Percentiles rank a stretch among this genome's conserved stretches.
phyloP scores from a whole-genome alignment of 2,329 filamentous ascomycete genomes.

The Alternaria ventricosa region DNA sequence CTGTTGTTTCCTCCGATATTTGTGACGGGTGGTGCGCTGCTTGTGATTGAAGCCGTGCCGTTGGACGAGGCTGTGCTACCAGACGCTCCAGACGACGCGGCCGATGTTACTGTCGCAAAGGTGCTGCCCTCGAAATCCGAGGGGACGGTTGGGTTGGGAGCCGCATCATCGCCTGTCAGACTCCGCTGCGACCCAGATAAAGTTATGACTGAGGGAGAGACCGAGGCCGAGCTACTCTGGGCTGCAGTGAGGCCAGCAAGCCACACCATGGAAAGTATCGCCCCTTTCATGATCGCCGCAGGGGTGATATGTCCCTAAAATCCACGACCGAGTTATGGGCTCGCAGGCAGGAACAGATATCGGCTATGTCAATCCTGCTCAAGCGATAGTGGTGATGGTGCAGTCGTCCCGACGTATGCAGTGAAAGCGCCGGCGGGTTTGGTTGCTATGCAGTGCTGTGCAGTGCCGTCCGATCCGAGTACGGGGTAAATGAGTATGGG shows the following conservation, averaged over 20 bases:
- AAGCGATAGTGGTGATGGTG: background rate
- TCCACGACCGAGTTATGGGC: background rate
- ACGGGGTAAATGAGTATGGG: background rate
- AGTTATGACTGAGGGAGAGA: conserved; percentile 32
- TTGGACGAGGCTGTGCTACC: conserved; percentile 29
- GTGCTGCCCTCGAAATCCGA: conserved; percentile 39
- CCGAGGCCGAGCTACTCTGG: conserved; percentile 31
- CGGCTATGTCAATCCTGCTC: background rate
- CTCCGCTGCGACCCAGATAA: conserved; percentile 28
- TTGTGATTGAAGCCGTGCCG: conserved; percentile 15
- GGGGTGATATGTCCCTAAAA: conserved; percentile 1
- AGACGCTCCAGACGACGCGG: conserved; percentile 14
- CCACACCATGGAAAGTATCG: conserved; percentile 28
- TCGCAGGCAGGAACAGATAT: background rate
- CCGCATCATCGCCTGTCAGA: conserved; percentile 25
- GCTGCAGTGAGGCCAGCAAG: conserved; percentile 31
- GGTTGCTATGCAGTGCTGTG: background rate
- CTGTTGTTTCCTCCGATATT: conserved; percentile 36
- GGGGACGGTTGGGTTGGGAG: conserved; percentile 34
- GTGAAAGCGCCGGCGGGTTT: background rate
- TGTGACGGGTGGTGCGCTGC: conserved; percentile 30
- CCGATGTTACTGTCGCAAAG: conserved; percentile 27
- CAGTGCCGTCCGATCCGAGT: background rate
- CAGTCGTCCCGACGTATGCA: background rate
- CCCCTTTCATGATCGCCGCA: conserved; percentile 29